These are phyloP conservation scores for Elsinoe fawcettii DNA, from an alignment of 2,329 filamentous ascomycete genomes.

Conservation along the genomic window DNA sequence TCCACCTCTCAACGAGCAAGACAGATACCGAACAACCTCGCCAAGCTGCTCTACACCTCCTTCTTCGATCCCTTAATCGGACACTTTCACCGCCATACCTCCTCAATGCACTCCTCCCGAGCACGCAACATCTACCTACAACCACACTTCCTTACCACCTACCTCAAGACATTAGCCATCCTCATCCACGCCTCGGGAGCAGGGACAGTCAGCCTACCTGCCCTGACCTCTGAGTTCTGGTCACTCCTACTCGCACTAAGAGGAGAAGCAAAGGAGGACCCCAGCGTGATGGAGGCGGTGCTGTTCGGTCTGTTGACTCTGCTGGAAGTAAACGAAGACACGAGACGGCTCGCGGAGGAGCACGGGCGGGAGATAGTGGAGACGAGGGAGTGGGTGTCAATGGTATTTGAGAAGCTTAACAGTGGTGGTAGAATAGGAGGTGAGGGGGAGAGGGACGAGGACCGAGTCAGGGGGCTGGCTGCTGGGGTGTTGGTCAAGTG, in stretches of 20 bases:
- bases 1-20: slow-evolving; percentile 49
- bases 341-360: slow-evolving; percentile 62
- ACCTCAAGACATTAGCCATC: slow-evolving; percentile 77
- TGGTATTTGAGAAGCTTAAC: slow-evolving; percentile 55
- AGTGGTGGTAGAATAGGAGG: slow-evolving; percentile 20
- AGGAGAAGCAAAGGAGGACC: slow-evolving; percentile 37
- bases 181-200: slow-evolving; percentile 78
- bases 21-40: slow-evolving; percentile 67
- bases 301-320: slow-evolving; percentile 72
- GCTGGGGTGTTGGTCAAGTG: slow-evolving; percentile 70
- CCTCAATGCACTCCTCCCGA: slow-evolving; percentile 25
- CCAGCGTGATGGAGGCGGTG: slow-evolving; percentile 62
- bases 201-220: slow-evolving; percentile 63
- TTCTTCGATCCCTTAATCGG: slow-evolving; percentile 86
- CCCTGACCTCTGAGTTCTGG: slow-evolving; percentile 80
- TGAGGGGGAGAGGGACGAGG: slow-evolving; percentile 57
- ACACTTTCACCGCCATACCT: slow-evolving; percentile 45
- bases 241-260: slow-evolving; percentile 68
- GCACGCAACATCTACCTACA: slow-evolving; percentile 58
- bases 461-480: slow-evolving; percentile 68
- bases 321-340: slow-evolving; percentile 71
- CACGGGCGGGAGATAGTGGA: slow-evolving; percentile 73
- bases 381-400: slow-evolving; percentile 75
- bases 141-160: slow-evolving; percentile 67
- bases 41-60: slow-evolving; percentile 62